Conservation (phyloP, 164 flowering plant genomes). For the Umbilicus rupestris region DNA sequence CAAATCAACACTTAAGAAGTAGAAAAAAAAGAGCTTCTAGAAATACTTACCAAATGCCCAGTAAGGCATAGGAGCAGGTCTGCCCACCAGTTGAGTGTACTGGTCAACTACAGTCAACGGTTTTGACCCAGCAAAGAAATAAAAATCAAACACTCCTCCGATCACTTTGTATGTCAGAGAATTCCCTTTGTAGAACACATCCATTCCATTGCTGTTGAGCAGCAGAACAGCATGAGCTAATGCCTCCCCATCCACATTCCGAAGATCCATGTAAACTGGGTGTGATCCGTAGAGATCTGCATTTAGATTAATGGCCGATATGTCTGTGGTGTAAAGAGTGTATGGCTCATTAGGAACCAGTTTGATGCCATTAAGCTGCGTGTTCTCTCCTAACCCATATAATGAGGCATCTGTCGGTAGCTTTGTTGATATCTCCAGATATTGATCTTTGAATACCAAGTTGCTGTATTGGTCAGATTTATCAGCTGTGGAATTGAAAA, state of each 20-base stretch:
- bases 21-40: background rate
- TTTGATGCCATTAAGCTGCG: slow-evolving; percentile 80
- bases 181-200: slow-evolving; percentile 70
- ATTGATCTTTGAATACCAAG: slow-evolving; percentile 94
- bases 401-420: slow-evolving; percentile 71
- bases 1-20: too few species aligned
- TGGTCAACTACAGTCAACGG: slow-evolving; percentile 85
- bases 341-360: slow-evolving; percentile 77
- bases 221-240: slow-evolving; percentile 68
- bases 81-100: slow-evolving; percentile 67
- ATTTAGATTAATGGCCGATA: slow-evolving; percentile 77
- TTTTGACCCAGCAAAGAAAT: slow-evolving; percentile 78
- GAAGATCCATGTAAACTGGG: slow-evolving; percentile 92
- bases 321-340: slow-evolving; percentile 75
- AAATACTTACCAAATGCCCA: slow-evolving; percentile 76
- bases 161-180: slow-evolving; percentile 87
- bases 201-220: slow-evolving; percentile 96
- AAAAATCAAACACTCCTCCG: slow-evolving; percentile 91
- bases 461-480: slow-evolving; percentile 41
- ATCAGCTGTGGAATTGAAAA: slow-evolving; percentile 58
- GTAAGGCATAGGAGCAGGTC: slow-evolving; percentile 99
- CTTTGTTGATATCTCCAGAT: slow-evolving; percentile 73
- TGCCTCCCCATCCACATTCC: slow-evolving; percentile 54
- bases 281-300: slow-evolving; percentile 84
- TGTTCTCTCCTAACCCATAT: slow-evolving; percentile 93